A percentile compares a stretch with the other conserved stretches of the same genome.
Conservation (phyloP, 306 rosid genomes). For the Dryas octopetala region DNA sequence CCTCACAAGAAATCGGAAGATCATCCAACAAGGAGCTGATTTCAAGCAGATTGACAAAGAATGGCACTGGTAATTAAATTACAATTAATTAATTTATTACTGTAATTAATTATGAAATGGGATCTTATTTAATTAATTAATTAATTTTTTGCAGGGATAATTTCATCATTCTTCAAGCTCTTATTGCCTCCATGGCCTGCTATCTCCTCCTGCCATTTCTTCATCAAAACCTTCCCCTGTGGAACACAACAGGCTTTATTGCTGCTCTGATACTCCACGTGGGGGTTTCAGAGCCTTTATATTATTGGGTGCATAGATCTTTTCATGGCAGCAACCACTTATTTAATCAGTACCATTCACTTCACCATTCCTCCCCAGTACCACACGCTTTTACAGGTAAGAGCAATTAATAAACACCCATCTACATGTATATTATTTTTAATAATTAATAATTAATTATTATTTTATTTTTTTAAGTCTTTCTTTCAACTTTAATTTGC, state of each 20-base stretch:
- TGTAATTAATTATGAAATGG: too few species aligned
- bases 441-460: neutral
- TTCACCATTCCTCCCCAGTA: slow-evolving; percentile 80
- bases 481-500: too few species aligned
- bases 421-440: neutral
- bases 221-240: slow-evolving; percentile 62
- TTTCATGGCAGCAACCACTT: slow-evolving; percentile 50
- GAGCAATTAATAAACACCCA: neutral
- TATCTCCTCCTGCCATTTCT: slow-evolving; percentile 46
- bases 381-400: slow-evolving; percentile 69
- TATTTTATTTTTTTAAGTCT: neutral
- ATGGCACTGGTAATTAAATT: slow-evolving; percentile 72
- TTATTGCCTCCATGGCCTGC: slow-evolving; percentile 46
- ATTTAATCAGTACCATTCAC: slow-evolving; percentile 64
- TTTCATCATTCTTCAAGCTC: slow-evolving; percentile 73
- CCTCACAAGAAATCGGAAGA: slow-evolving; percentile 57
- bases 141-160: slow-evolving; percentile 60
- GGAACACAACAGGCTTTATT: slow-evolving; percentile 65
- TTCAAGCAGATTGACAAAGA: slow-evolving; percentile 86
- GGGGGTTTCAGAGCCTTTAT: slow-evolving; percentile 82
- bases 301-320: slow-evolving; percentile 63
- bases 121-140: neutral
- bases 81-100: neutral
- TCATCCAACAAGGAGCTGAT: slow-evolving; percentile 65
- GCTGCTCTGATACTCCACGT: slow-evolving; percentile 58